Evolutionary conservation across 352 stramenopile genomes (phyloP).

Genomic region (Globisporangium ultimum): DNA sequence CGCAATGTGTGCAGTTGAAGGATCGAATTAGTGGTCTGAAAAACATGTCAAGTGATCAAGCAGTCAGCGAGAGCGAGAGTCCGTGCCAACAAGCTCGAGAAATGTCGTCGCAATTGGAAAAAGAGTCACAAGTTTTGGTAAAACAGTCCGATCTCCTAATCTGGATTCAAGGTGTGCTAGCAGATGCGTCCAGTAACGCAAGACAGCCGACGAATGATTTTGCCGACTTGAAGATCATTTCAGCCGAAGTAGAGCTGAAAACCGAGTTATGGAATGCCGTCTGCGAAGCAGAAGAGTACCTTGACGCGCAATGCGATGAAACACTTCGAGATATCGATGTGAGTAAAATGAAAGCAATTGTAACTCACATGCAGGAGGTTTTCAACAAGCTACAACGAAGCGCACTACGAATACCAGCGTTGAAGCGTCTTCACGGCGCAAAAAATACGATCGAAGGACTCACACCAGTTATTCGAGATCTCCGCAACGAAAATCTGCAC

Average conservation of each 20-base stretch:
- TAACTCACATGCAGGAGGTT: constrained; percentile 19
- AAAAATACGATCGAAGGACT: constrained; percentile 46
- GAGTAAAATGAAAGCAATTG: constrained; percentile 26
- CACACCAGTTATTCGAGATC: constrained; percentile 48
- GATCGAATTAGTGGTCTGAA: constrained; percentile 23
- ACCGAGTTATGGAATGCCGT: constrained; percentile 60
- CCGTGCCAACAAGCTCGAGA: constrained; percentile 28
- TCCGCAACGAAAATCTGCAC: constrained; percentile 52
- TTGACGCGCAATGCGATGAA: constrained; percentile 28
- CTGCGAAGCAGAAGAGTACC: constrained; percentile 41
- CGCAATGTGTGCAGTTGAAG: background rate
- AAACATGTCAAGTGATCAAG: constrained; percentile 25
- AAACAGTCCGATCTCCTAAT: constrained; percentile 25
- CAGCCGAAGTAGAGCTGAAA: constrained; percentile 45
- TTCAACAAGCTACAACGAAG: constrained; percentile 21
- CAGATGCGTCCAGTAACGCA: constrained; percentile 27
- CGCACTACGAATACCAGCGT: constrained; percentile 16
- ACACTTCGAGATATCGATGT: constrained; percentile 46
- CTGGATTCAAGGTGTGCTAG: constrained; percentile 38
- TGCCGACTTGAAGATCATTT: constrained; percentile 26
- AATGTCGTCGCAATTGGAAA: constrained; percentile 21
- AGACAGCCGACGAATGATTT: constrained; percentile 33
- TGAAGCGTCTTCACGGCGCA: constrained; percentile 32
- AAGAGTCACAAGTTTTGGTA: constrained; percentile 23
- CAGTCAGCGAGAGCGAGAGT: constrained; percentile 27